phyloP scores from a whole-genome alignment of 164 flowering plant genomes.

The Aristolochia contorta region DNA sequence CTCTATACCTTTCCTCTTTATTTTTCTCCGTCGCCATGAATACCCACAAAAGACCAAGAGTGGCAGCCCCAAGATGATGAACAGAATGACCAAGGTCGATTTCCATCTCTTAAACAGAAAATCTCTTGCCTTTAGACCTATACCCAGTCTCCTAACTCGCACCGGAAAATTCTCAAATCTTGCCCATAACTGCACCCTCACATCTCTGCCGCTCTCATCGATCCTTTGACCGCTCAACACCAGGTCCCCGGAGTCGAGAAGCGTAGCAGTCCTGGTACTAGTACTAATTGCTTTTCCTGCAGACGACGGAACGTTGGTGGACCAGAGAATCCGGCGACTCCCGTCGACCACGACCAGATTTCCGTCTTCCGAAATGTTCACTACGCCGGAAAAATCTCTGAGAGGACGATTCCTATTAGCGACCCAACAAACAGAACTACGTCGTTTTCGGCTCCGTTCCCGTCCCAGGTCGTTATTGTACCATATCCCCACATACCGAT shows the following conservation, averaged over 20 bases:
- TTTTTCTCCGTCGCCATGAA: too few relatives aligned
- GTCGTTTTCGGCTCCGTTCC: not conserved
- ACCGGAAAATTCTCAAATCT: conserved; percentile 20
- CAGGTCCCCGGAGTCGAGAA: conserved; percentile 27
- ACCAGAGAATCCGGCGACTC: conserved; percentile 14
- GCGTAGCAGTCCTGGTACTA: conserved; percentile 11
- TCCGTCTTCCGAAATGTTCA: conserved; percentile 17
- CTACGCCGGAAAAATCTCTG: conserved; percentile 18
- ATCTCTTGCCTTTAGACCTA: not conserved
- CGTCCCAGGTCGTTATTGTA: conserved; percentile 12
- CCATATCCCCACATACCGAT: conserved; percentile 32
- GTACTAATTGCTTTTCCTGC: conserved; percentile 1
- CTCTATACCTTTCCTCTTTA: too few relatives aligned
- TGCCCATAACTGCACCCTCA: conserved; percentile 12
- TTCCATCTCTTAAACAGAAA: not conserved
- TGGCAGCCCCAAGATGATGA: too few relatives aligned
- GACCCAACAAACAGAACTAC: conserved; percentile 25
- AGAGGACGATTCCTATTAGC: conserved; percentile 35
- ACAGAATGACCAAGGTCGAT: not conserved
- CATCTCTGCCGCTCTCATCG: not conserved
- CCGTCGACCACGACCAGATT: conserved; percentile 19
- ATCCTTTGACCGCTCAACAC: conserved; percentile 7
- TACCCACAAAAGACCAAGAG: too few relatives aligned
- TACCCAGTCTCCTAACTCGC: conserved; percentile 10
- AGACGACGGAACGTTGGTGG: conserved; percentile 7